A percentile compares a stretch with the other conserved stretches of the same genome.
Conservation (phyloP, 2,329 filamentous ascomycete genomes). For the Verticillium isaacii region DNA sequence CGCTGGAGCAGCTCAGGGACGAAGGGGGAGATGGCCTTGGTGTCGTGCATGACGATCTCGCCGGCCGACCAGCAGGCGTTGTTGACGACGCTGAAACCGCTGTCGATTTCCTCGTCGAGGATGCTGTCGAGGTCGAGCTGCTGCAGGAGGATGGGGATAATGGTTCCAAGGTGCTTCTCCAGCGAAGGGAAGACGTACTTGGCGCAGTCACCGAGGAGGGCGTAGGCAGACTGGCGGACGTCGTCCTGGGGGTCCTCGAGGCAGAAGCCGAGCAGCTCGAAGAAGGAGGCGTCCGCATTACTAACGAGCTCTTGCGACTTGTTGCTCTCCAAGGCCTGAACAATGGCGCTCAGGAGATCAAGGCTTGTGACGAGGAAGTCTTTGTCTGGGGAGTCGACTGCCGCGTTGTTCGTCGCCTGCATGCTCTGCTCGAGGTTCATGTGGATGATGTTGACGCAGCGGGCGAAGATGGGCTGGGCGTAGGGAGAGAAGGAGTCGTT, state of each 20-base stretch:
- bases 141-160: slow-evolving; percentile 78
- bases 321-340: slow-evolving; percentile 75
- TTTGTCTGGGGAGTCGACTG: slow-evolving; percentile 80
- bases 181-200: slow-evolving; percentile 86
- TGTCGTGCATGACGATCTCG: slow-evolving; percentile 80
- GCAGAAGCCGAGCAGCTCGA: slow-evolving; percentile 84
- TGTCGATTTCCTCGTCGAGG: slow-evolving; percentile 75
- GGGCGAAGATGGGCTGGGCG: slow-evolving; percentile 77
- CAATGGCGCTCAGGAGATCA: slow-evolving; percentile 86
- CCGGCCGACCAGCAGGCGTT: slow-evolving; percentile 97
- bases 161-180: slow-evolving; percentile 63
- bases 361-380: slow-evolving; percentile 95
- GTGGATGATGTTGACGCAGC: slow-evolving; percentile 89
- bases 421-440: slow-evolving; percentile 81
- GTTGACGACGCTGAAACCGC: slow-evolving; percentile 88
- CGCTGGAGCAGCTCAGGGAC: slow-evolving; percentile 72
- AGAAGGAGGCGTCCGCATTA: slow-evolving; percentile 75
- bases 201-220: slow-evolving; percentile 88
- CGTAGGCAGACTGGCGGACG: slow-evolving; percentile 93
- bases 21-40: slow-evolving; percentile 71
- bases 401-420: slow-evolving; percentile 61
- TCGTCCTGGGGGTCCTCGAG: slow-evolving; percentile 90
- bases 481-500: slow-evolving; percentile 79
- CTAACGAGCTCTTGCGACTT: slow-evolving; percentile 74
- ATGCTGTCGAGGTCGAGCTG: slow-evolving; percentile 81